Evolutionary conservation across 139 green algal species (phyloP).

Genomic region (Mychonastes homosphaera): DNA sequence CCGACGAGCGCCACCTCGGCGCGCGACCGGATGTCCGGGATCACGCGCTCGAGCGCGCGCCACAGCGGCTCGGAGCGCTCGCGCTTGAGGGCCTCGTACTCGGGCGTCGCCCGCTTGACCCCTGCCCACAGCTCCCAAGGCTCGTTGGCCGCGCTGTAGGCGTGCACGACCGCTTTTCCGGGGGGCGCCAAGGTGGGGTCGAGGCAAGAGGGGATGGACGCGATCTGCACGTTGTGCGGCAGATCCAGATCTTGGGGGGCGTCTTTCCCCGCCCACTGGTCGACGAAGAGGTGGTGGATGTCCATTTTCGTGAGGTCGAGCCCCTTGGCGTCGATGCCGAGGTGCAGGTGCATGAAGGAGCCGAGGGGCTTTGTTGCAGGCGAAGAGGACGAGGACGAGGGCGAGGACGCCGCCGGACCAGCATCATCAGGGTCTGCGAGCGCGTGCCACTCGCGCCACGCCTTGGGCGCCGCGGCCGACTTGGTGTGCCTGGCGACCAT

Average conservation of each 20-base stretch:
- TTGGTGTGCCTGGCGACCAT: no score
- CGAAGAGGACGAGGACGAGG: no score
- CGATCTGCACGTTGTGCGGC: conserved; percentile 53
- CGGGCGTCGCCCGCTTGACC: conserved; percentile 26
- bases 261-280: conserved; percentile 58
- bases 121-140: conserved; percentile 64
- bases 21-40: conserved; percentile 60
- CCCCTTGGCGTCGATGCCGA: conserved; percentile 68
- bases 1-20: conserved; percentile 58
- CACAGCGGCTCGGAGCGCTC: conserved; percentile 50
- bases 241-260: conserved; percentile 35
- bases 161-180: conserved; percentile 35
- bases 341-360: conserved; percentile 81
- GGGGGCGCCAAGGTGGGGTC: conserved; percentile 52
- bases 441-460: no score
- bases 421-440: no score
- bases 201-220: conserved; percentile 64
- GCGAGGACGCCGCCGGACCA: no score
- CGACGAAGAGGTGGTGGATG: conserved; percentile 72
- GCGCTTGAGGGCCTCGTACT: conserved; percentile 68
- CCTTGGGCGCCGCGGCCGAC: no score
- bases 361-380: no score
- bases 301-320: conserved; percentile 72
- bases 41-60: conserved; percentile 60
- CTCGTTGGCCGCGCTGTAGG: conserved; percentile 71